Percentiles rank a stretch among this genome's conserved stretches.
Conservation (phyloP, 2,329 filamentous ascomycete species). For the Ophiostoma piceae region DNA sequence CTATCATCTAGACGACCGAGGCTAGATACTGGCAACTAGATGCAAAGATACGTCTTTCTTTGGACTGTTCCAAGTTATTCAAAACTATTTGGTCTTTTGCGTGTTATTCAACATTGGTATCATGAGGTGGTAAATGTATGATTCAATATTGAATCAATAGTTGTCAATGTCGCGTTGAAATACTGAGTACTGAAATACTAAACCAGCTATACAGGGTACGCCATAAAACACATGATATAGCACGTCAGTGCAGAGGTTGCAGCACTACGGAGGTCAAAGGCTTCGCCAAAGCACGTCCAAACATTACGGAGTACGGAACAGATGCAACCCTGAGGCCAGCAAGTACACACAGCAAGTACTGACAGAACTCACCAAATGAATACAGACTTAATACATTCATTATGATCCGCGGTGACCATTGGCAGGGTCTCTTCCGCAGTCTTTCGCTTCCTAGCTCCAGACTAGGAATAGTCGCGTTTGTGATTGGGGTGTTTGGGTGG, state of each 20-base stretch:
- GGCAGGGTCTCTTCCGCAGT: constrained; percentile 7
- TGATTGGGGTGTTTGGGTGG: not conserved
- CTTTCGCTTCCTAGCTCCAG: constrained; percentile 26
- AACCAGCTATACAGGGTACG: too few species aligned
- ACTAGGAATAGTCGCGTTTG: constrained; percentile 23
- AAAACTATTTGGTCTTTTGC: too few species aligned
- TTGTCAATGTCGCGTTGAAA: not conserved
- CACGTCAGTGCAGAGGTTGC: constrained; percentile 1
- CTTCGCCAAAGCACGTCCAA: not conserved
- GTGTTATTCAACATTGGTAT: too few species aligned
- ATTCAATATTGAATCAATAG: not conserved
- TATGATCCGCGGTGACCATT: not conserved
- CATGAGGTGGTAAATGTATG: not conserved
- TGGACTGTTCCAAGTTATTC: not conserved
- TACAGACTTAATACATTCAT: constrained; percentile 7
- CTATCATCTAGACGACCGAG: not conserved
- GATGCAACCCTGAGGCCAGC: constrained; percentile 1
- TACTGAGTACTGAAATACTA: not conserved
- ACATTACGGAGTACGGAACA: not conserved
- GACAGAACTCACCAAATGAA: too few species aligned
- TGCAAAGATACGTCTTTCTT: not conserved
- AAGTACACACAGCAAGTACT: too few species aligned
- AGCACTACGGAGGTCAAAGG: constrained; percentile 2
- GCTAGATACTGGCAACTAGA: not conserved
- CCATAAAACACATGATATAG: not conserved